Percentiles rank a stretch among this genome's conserved stretches.
These are phyloP conservation scores for Micromonas commoda DNA, from an alignment of 139 green algal genomes.

Conservation along the genomic window DNA sequence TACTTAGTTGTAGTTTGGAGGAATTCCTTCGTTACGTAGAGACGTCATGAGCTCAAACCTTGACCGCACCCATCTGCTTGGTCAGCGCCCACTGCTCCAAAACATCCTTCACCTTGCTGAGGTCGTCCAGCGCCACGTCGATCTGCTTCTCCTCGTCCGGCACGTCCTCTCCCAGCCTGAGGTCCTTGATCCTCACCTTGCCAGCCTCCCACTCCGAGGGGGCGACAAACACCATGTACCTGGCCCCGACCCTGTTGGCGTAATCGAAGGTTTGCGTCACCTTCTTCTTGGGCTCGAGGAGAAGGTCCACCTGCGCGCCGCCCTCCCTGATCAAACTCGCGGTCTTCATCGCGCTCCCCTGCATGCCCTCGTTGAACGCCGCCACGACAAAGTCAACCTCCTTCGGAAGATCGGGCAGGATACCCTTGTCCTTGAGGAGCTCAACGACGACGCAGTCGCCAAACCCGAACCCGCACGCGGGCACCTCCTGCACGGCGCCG, in stretches of 20 bases:
- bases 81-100: not conserved
- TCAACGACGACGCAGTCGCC: constrained; percentile 95
- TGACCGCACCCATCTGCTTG: not conserved
- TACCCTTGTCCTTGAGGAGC: constrained; percentile 77
- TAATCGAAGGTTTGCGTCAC: constrained; percentile 35
- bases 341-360: constrained; percentile 38
- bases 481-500: constrained; percentile 24
- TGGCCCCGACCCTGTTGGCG: constrained; percentile 36
- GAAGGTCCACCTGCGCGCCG: constrained; percentile 78
- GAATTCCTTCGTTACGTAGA: not conserved
- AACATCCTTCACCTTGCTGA: not conserved
- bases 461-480: constrained; percentile 47
- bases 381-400: constrained; percentile 39
- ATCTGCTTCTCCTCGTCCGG: constrained; percentile 32
- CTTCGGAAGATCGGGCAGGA: constrained; percentile 41
- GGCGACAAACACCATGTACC: constrained; percentile 37
- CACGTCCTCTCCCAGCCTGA: constrained; percentile 12
- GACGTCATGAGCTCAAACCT: too few relatives aligned
- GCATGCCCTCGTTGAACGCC: constrained; percentile 27
- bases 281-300: constrained; percentile 79
- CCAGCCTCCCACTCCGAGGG: constrained; percentile 31
- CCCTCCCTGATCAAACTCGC: constrained; percentile 56
- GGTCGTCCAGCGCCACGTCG: constrained; percentile 21
- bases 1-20: not conserved
- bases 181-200: constrained; percentile 38